These are phyloP conservation scores for Planoprotostelium fungivorum DNA, from an alignment of 78 protist species.

Conservation along the genomic window DNA sequence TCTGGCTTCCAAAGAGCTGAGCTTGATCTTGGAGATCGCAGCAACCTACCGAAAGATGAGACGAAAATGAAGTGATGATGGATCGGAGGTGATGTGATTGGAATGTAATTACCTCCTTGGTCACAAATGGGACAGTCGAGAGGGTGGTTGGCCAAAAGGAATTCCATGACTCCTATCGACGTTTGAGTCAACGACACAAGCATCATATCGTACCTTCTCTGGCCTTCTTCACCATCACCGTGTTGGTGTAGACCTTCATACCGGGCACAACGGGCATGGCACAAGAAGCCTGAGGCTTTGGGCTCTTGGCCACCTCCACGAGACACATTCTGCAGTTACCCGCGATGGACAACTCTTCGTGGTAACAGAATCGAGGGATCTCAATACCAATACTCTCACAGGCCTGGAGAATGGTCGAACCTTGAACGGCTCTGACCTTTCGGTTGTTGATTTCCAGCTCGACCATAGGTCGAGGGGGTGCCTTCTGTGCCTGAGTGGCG, in stretches of 20 bases:
- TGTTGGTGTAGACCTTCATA: conserved; percentile 67
- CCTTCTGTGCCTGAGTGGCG: no score
- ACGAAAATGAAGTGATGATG: not conserved
- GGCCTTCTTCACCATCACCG: conserved; percentile 62
- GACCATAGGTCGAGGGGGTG: not conserved
- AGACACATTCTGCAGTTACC: conserved; percentile 92
- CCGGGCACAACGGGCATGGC: conserved; percentile 75
- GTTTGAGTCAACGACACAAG: conserved; percentile 7
- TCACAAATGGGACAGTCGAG: conserved; percentile 83
- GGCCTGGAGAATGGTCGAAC: conserved; percentile 44
- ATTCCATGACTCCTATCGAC: conserved; percentile 85
- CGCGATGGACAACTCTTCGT: conserved; percentile 79
- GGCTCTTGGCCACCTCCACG: conserved; percentile 74
- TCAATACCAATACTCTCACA: conserved; percentile 63
- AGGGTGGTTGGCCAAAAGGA: conserved; percentile 78
- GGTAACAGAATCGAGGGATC: conserved; percentile 86
- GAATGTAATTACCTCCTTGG: conserved; percentile 69
- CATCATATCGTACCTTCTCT: not conserved
- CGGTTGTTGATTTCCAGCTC: not conserved
- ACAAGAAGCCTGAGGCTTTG: conserved; percentile 81
- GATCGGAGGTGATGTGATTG: no score
- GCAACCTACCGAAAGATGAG: not conserved
- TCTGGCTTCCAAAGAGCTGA: not conserved
- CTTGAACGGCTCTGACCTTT: conserved; percentile 14
- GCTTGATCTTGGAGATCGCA: conserved; percentile 79